Evolutionary conservation across 148 eudicot genomes (phyloP).

Genomic region (Cornus kousa): DNA sequence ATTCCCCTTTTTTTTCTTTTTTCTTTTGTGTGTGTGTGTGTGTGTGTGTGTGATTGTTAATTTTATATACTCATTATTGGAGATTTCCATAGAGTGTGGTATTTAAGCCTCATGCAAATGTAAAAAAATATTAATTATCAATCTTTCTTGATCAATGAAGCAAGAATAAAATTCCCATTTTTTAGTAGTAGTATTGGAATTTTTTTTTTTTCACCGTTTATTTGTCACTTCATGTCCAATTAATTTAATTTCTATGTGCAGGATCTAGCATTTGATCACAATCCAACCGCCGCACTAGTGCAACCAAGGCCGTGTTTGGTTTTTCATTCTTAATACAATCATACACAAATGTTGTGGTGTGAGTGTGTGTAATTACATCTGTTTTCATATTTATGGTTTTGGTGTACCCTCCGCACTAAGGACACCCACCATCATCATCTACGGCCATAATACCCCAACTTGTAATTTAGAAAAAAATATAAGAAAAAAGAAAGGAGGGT

Average conservation of each 20-base stretch:
- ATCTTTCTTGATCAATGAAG: no score
- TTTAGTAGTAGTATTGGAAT: no score
- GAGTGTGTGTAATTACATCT: background rate
- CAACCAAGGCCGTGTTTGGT: no score
- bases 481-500: background rate
- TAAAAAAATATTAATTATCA: background rate
- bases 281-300: no score
- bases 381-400: conserved; percentile 2
- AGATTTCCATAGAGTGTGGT: background rate
- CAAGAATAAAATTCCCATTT: background rate
- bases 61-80: background rate
- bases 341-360: no score
- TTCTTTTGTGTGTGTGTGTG: no score
- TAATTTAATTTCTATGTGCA: no score
- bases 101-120: conserved; percentile 1
- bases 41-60: background rate
- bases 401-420: background rate
- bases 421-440: background rate
- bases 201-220: no score
- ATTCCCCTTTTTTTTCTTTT: background rate
- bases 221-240: no score
- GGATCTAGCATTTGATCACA: no score
- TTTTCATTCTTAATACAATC: no score
- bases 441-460: background rate
- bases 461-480: background rate